Evolutionary conservation across 805 yeast species (phyloP).

Genomic region (Suhomyces pyralidae): DNA sequence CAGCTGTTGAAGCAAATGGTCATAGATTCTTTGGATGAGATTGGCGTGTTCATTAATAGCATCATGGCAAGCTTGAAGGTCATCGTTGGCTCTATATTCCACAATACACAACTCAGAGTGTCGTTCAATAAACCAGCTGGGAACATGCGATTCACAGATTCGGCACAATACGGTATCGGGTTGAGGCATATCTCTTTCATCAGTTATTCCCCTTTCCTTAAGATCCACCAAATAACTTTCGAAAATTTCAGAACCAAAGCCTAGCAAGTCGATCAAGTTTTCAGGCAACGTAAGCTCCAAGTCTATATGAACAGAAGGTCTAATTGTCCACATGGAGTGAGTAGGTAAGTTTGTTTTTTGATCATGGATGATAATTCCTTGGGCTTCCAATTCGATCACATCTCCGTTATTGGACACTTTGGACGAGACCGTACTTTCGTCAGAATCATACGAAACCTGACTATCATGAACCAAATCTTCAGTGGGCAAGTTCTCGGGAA

Average conservation of each 20-base stretch:
- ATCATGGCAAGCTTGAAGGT: conserved; percentile 74
- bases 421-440: conserved; percentile 18
- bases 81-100: conserved; percentile 80
- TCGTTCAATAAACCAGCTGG: conserved; percentile 93
- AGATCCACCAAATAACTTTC: conserved; percentile 67
- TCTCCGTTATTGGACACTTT: conserved; percentile 54
- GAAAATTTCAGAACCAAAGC: conserved; percentile 85
- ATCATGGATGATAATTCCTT: conserved; percentile 81
- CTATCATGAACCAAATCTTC: conserved; percentile 2
- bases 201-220: conserved; percentile 60
- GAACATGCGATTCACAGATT: conserved; percentile 87
- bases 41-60: conserved; percentile 66
- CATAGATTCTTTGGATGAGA: conserved; percentile 44
- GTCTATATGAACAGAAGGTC: conserved; percentile 67
- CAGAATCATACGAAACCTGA: conserved; percentile 6
- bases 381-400: conserved; percentile 80
- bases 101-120: conserved; percentile 85
- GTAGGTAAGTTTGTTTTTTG: conserved; percentile 54
- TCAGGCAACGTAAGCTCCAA: conserved; percentile 67
- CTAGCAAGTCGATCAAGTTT: conserved; percentile 68
- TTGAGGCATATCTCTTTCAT: conserved; percentile 65
- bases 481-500: neutral
- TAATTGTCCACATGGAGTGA: conserved; percentile 91
- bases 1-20: conserved; percentile 29
- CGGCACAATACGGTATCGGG: conserved; percentile 84